Evolutionary conservation across 352 stramenopile genomes (phyloP), one percentile per base, ranked within the genome.

Genomic region (Phytopythium montanum): DNA sequence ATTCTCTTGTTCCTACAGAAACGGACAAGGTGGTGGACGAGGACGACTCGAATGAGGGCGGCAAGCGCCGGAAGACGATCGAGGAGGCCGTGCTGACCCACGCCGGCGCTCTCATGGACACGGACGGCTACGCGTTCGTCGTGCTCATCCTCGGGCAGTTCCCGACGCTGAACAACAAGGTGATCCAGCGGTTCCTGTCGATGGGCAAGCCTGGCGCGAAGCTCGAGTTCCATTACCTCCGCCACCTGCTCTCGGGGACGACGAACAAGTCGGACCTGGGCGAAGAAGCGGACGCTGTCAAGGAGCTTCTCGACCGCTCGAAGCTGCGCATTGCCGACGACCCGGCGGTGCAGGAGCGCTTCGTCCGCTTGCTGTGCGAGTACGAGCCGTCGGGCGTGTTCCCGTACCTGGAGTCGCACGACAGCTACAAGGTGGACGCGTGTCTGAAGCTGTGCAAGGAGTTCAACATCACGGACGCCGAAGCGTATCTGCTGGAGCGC

Each of bases 401-500:
- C 46, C 70, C 77, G 18, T 96, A 91, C 59, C 65, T 96, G 12
- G 81, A 92, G 56, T 87, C 81, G 2, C 83, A 94, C 53, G 83
- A 96, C 60, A 92, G 81, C 65, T 96, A 94, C 75, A 92, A 93
- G 67, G 85, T 96, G 13, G 85, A 96, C 45, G 74, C 78, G 49
- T 92, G 79, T 46, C 66, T 96, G 54, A 88, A 90, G 50, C 71
- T 94, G 7, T 96, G 87, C 70, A 90, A 90, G 54, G 83, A 94
- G 54, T 92, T 88, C 38, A 71, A 66, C 28, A 96, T 96, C 53
- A 93, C 85, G 19, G 84, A 96, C 34, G 87, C 87, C 1, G 82
- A 96, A 64, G 92, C 92, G 5, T 98, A 98, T 67, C 63, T 98
- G 50, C 73, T 98, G 8, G 95, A 98, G 60, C 77, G 88, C 33